Evolutionary conservation across 768 basidiomycete species (phyloP), one percentile per base, ranked within the genome.

Genomic region (Panellus pusillus): DNA sequence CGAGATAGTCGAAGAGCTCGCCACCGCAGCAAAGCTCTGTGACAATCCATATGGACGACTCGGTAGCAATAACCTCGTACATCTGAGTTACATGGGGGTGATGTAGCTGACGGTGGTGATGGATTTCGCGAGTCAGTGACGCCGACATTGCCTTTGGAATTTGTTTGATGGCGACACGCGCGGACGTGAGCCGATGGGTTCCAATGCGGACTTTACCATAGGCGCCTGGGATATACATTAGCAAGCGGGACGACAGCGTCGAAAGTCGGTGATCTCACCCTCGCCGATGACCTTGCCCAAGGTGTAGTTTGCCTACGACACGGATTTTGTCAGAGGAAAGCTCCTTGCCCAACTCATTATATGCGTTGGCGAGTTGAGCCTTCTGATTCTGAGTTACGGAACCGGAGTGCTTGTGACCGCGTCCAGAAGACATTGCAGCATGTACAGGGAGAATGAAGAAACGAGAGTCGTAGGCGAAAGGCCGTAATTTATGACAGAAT

Each of bases 41-140:
- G 39, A 99, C 89, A 53, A 99, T 93, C 93, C 94, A 98, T 66
- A 99, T 95, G 60, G 84, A 82, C 20, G 83, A 82, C 72, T 99
- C 97, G 1, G 97, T 98, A 9, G 97, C 97, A 67, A 98, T 91
- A 66, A 98, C 92, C 72, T 99, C 96, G 75, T 91, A 97, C 71
- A 98, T 86, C 66, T 96, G 93, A 13, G 93, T 91, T 64, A 99
- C 83, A 67, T 97, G 86, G 0, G 93, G 93, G 65, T 98, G 96
- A 67, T 97, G 97, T 12, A 99, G 82, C 44, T 93, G 90, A 46
- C 96, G 89, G 73, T 99, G 96, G 65, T 99, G 97, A 66, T 99
- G 96, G 50, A 99, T 97, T 74, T 99, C 96, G 60, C 96, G 84
- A 24, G 97, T 99, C 37, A 99, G 80, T 15, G 89, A 81, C 6